Evolutionary conservation across 352 stramenopile genomes (phyloP), one percentile per base, ranked within the genome.

Genomic region (Pythium scleroteichum): DNA sequence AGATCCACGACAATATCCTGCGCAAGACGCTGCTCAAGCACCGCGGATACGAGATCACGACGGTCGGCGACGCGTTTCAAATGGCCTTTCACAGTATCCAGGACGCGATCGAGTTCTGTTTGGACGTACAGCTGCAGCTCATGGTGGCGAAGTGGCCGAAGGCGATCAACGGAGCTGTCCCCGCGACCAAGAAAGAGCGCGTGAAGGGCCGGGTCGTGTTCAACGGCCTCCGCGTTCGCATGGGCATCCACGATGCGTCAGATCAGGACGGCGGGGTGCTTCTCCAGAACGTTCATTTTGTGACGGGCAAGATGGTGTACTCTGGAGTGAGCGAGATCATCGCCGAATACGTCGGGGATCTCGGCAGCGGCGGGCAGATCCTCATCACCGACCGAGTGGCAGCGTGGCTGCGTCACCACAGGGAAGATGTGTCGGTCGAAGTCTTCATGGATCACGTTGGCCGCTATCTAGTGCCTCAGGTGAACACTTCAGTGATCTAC

Each of bases 31-130:
- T 73, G 35, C 51, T 61, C n/a, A 70, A 70, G 20, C 76, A 87
- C 27, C 66, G 71, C 38, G 79, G 79, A 17, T 89, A 89, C 51
- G 79, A 89, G 52, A 86, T 89, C 56, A 87, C 79, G 24, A 89
- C 79, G 2, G 71, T 68, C 0, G 79, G 79, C 2, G 79, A 89
- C 24, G 71, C 79, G 3, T 89, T 89, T 59, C 77, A 87, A 20
- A 35, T 89, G 16, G 77, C 77, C 1, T 89, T 88, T 41, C 79
- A 87, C 59, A 81, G 70, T 32, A 76, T 85, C 44, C 62, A 62
- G 9, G 79, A 88, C 46, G 79, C 76, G 5, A 75, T 82, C 4
- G 69, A 64, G 12, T 89, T 87, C 49, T 84, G 73, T 42, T 20
- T 89, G 14, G 71, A 81, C 27, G 76, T 85, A 4, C 79, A 89